Evolutionary conservation across 129 eudicot species (phyloP).

Genomic region (Chrysanthemum seticuspe): DNA sequence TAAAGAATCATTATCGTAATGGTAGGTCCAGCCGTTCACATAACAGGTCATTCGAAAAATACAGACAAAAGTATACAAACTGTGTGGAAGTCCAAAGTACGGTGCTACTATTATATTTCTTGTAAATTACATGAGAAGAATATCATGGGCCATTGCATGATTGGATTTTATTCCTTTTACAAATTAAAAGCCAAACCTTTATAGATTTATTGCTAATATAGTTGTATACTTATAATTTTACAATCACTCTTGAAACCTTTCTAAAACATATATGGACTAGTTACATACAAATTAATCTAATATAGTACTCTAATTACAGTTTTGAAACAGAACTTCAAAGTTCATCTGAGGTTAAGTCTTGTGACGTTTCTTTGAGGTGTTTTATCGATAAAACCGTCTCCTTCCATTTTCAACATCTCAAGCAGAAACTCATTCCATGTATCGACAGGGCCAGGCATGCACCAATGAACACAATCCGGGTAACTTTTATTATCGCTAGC

Average conservation of each 20-base stretch:
- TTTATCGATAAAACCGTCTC: conserved; percentile 32
- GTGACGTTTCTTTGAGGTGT: conserved; percentile 31
- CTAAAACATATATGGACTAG: conserved; percentile 25
- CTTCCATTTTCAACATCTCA: conserved; percentile 61
- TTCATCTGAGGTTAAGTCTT: conserved; percentile 26
- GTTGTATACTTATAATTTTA: conserved; percentile 17
- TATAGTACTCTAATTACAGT: conserved; percentile 30
- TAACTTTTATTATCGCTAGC: conserved; percentile 37
- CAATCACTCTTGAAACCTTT: conserved; percentile 23
- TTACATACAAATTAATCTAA: conserved; percentile 26
- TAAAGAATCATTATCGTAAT: conserved; percentile 19
- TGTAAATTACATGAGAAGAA: neutral
- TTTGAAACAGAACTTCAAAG: conserved; percentile 2
- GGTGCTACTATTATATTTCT: too few relatives aligned
- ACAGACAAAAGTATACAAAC: neutral
- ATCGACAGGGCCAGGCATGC: conserved; percentile 62
- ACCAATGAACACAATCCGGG: conserved; percentile 60
- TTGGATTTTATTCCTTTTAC: conserved; percentile 19
- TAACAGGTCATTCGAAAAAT: neutral
- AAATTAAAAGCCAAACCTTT: conserved; percentile 19
- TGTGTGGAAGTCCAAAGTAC: neutral
- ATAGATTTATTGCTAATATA: conserved; percentile 17
- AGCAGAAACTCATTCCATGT: conserved; percentile 66
- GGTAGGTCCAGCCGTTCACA: conserved; percentile 22
- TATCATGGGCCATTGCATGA: conserved; percentile 30